These are phyloP conservation scores for Apiospora saccharicola DNA, from an alignment of 2,329 filamentous ascomycete genomes.

Conservation along the genomic window DNA sequence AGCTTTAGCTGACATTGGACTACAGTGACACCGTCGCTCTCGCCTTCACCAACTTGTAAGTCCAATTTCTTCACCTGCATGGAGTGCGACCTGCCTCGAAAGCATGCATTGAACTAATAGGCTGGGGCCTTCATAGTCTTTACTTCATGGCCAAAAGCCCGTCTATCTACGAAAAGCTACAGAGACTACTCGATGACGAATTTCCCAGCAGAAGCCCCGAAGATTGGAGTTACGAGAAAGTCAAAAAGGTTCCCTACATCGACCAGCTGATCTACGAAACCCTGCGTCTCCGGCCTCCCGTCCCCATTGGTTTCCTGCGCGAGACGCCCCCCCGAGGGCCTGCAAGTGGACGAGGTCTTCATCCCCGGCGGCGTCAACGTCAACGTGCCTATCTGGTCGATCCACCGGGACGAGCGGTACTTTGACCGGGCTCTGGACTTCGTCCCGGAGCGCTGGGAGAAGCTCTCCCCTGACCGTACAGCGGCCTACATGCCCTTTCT, in stretches of 20 bases:
- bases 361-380: conserved; percentile 43
- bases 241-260: conserved; percentile 41
- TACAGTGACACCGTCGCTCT: too few species aligned
- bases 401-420: conserved; percentile 37
- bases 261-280: conserved; percentile 42
- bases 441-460: conserved; percentile 36
- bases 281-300: conserved; percentile 45
- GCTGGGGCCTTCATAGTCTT: too few species aligned
- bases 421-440: conserved; percentile 32
- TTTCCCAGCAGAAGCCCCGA: too few species aligned
- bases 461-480: conserved; percentile 13
- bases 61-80: too few species aligned
- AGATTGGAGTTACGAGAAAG: too few species aligned
- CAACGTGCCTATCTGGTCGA: conserved; percentile 33
- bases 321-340: conserved; percentile 47
- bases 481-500: not conserved
- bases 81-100: too few species aligned
- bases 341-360: conserved; percentile 41
- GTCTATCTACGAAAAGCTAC: too few species aligned
- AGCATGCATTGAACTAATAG: too few species aligned
- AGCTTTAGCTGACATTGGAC: too few species aligned
- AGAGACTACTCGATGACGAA: too few species aligned
- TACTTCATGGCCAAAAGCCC: too few species aligned
- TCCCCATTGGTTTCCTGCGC: conserved; percentile 44
- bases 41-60: too few species aligned